Evolutionary conservation across 2,329 filamentous ascomycete species (phyloP), one percentile per base, ranked within the genome.

Genomic region (Paraconiothyrium brasiliense): DNA sequence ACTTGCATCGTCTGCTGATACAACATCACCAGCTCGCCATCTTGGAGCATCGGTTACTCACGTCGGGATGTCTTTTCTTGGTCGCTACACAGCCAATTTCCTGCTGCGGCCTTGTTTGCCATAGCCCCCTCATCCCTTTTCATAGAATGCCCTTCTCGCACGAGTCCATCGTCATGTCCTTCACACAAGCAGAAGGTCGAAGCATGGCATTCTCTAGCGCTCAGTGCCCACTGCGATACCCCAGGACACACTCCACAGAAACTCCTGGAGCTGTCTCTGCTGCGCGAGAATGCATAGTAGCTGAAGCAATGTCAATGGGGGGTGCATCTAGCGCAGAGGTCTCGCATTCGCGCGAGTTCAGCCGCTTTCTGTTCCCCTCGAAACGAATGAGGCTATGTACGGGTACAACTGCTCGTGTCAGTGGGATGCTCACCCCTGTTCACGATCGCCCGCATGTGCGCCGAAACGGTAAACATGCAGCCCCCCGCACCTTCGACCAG

Each of bases 11-110:
- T 47, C 46, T 58, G 46, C 56, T 51, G 56, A 58, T 51, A 3
- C 46, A 57, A 35, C 61, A 58, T 69, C 67, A 69, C 66, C 54
- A 58, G 60, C 44, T 55, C 24, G n/a, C n/a, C n/a, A 24, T 16
- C 22, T 34, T 22, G 35, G 6, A 41, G 49, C 20, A 14, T 9
- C 24, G 39, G 39, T 22, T 11, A 24, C 16, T 3, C 16, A 54
- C 41, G 9, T 55, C 52, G 39, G 52, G 52, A 44, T 55, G 39
- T 27, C 39, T 20, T 20, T 20, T 35, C 37, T 32, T 30, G 22
- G 35, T n/a, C 24, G 51, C 24, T n/a, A 46, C 24, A 16, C 39
- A 8, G 24, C 11, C 52, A 16, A 14, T 35, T 14, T 34, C 13
- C 27, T 22, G 20, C 11, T 13, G 51, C 16, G 16, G 22, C 39